These are phyloP conservation scores for Chaetomium tenue DNA, from an alignment of 495 filamentous ascomycete species.

Conservation along the genomic window DNA sequence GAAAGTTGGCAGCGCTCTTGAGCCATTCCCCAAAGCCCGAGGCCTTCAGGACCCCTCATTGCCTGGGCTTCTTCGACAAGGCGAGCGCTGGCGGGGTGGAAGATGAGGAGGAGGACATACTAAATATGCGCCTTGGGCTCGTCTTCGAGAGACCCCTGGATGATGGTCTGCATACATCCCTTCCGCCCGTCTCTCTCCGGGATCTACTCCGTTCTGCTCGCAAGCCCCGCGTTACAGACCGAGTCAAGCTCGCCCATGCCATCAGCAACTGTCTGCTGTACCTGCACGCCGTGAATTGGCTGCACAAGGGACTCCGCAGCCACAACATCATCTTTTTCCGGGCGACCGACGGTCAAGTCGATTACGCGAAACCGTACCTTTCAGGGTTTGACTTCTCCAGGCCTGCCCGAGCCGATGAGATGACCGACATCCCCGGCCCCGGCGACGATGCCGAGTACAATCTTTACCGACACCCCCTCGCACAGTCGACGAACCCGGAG, in stretches of 20 bases:
- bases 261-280: constrained; percentile 42
- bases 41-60: constrained; percentile 46
- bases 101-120: constrained; percentile 36
- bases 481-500: constrained; percentile 41
- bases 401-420: constrained; percentile 50
- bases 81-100: constrained; percentile 27
- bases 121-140: constrained; percentile 39
- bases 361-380: constrained; percentile 44
- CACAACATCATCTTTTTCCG: constrained; percentile 57
- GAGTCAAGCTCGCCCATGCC: constrained; percentile 41
- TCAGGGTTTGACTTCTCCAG: constrained; percentile 56
- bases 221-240: constrained; percentile 37
- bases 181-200: constrained; percentile 39
- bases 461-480: constrained; percentile 51
- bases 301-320: constrained; percentile 59
- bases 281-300: constrained; percentile 59
- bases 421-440: constrained; percentile 50
- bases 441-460: constrained; percentile 45
- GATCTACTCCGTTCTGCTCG: constrained; percentile 32
- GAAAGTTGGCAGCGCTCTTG: constrained; percentile 42
- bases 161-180: constrained; percentile 28
- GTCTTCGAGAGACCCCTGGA: constrained; percentile 40
- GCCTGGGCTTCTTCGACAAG: constrained; percentile 46
- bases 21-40: constrained; percentile 44
- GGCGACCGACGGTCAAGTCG: constrained; percentile 27